phyloP scores from a whole-genome alignment of 2,329 filamentous ascomycete genomes.

The Alternaria conjuncta region DNA sequence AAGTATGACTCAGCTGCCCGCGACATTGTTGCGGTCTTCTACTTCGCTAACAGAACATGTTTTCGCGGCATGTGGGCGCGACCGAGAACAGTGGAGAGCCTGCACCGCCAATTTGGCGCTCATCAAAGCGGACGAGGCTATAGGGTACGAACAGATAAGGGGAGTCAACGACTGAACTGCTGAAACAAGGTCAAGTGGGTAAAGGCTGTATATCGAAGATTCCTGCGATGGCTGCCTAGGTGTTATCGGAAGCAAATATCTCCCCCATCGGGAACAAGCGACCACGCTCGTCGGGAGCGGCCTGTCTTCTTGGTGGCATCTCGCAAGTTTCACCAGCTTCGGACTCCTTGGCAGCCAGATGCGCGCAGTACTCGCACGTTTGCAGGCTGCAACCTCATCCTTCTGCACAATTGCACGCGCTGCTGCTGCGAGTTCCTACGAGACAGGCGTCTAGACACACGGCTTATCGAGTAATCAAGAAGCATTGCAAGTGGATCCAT shows the following conservation, averaged over 20 bases:
- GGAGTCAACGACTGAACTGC: neutral
- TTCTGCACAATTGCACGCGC: neutral
- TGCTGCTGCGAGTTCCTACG: neutral
- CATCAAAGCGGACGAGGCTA: neutral
- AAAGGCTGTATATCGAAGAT: neutral
- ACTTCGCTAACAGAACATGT: neutral
- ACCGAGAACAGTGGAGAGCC: neutral
- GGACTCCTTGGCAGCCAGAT: slow-evolving; percentile 5
- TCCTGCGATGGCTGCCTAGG: neutral
- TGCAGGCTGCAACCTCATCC: neutral
- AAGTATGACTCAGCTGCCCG: neutral
- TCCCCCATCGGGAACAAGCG: neutral
- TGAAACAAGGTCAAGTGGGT: neutral
- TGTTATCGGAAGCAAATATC: neutral
- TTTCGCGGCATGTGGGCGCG: neutral
- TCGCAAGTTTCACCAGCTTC: neutral
- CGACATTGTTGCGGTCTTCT: neutral
- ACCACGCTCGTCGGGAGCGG: neutral
- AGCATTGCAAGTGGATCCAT: neutral
- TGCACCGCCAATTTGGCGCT: neutral
- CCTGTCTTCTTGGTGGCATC: neutral
- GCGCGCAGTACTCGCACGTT: neutral
- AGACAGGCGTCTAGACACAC: neutral
- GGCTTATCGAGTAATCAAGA: neutral
- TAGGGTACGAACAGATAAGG: neutral